A percentile compares a stretch with the other conserved stretches of the same genome.
Evolutionary conservation across 2,329 filamentous ascomycete genomes (phyloP).

Genomic region (Phyllosticta citribraziliensis): DNA sequence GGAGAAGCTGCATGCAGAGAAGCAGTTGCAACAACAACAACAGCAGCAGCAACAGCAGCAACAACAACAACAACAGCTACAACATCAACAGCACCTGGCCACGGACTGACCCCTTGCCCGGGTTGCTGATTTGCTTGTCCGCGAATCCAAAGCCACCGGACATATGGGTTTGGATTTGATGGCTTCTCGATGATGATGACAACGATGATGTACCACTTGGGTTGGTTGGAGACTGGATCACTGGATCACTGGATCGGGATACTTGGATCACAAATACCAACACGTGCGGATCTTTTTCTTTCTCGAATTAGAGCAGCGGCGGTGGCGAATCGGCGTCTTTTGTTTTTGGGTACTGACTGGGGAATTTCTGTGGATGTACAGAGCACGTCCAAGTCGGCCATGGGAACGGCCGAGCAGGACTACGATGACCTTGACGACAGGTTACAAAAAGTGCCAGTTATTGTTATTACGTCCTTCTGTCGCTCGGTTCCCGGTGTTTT

Average conservation of each 20-base stretch:
- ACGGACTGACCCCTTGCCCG: background rate
- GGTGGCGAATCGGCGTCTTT: background rate
- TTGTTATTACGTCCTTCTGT: too few species aligned
- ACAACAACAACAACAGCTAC: background rate
- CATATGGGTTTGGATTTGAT: too few species aligned
- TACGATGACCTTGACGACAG: too few species aligned
- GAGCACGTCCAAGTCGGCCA: too few species aligned
- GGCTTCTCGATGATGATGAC: too few species aligned
- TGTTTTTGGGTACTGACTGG: background rate
- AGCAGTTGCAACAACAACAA: slow-evolving; percentile 1
- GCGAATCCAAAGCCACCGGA: background rate
- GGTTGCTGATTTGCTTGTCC: background rate
- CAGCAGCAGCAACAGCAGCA: background rate
- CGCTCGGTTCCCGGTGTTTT: too few species aligned
- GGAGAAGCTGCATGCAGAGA: background rate
- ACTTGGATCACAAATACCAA: background rate
- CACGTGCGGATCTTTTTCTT: background rate
- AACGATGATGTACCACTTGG: background rate
- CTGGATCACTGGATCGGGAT: background rate
- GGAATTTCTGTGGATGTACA: too few species aligned
- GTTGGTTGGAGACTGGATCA: background rate
- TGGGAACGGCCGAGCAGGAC: too few species aligned
- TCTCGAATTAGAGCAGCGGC: background rate
- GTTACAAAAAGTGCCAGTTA: too few species aligned
- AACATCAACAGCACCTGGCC: slow-evolving; percentile 3